phyloP scores from a whole-genome alignment of 305 asterid species.

The Coffea humblotiana region DNA sequence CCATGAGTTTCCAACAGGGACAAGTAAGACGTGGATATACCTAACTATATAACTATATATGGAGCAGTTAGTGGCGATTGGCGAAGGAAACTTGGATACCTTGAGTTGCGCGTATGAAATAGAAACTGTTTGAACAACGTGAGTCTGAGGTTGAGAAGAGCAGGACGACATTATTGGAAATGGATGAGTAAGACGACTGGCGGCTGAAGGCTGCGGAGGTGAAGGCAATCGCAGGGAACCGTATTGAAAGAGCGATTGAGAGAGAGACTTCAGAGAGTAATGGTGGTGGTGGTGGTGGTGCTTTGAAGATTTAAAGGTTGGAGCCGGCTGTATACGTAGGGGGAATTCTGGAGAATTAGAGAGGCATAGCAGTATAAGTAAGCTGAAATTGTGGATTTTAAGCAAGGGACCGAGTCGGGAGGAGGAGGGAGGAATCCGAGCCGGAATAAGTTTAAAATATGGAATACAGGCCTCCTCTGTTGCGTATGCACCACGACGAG shows the following conservation, averaged over 20 bases:
- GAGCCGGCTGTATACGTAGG: too few relatives aligned
- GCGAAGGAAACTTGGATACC: slow-evolving; percentile 25
- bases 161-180: slow-evolving; percentile 15
- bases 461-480: too few relatives aligned
- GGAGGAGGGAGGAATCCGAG: too few relatives aligned
- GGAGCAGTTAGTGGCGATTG: not conserved
- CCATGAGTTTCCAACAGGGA: too few relatives aligned
- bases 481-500: too few relatives aligned
- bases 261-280: not conserved
- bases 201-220: slow-evolving; percentile 1
- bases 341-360: not conserved
- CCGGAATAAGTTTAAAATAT: too few relatives aligned
- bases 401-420: too few relatives aligned
- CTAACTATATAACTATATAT: too few relatives aligned
- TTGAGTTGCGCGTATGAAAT: slow-evolving; percentile 59
- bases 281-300: not conserved
- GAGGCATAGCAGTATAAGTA: not conserved
- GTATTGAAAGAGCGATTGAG: slow-evolving; percentile 13
- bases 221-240: slow-evolving; percentile 10
- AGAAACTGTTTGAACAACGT: slow-evolving; percentile 49
- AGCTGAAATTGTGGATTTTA: not conserved
- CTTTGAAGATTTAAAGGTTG: not conserved
- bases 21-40: too few relatives aligned
- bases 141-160: slow-evolving; percentile 37
- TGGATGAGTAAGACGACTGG: not conserved